Evolutionary conservation across 768 basidiomycete genomes (phyloP), one percentile per base, ranked within the genome.

Genomic region (Exidia glandulosa): DNA sequence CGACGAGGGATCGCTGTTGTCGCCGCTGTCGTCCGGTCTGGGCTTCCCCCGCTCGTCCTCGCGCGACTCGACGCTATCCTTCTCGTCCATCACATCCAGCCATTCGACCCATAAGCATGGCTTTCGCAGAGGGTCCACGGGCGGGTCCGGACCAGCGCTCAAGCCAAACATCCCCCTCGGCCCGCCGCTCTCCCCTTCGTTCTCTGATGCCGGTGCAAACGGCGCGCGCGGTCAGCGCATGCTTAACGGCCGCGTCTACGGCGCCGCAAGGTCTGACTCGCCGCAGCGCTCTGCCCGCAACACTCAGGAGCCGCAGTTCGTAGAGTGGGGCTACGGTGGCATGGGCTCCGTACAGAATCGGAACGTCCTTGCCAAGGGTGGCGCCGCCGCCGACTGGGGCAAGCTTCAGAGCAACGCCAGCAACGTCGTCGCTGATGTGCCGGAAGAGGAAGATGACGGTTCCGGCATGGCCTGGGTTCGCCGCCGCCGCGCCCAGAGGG

Each of bases 251-350:
- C 79, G 92, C 29, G 81, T 93, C 0, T 94, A 94, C 64, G 91
- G 92, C 12, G 63, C 30, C 56, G 66, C 65, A 30, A 65, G 66
- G 55, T 16, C 33, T 36, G 14, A 47, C 12, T 60, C 31, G 7
- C 48, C 50, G 2, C 31, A 10, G 25, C 56, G 50, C 29, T 23
- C 60, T 3, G 32, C 23, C 34, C 65, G 67, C 67, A 19, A 30
- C 7, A 25, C 84, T 31, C 81, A 84, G 0, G 88, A 90, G 62
- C 87, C 87, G 32, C 87, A 87, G 68, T 94, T 94, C 65, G 89
- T 92, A 16, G 92, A 94, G 71, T 94, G 92, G 92, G 92, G 92
- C 0, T 89, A 87, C 60, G 88, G 88, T 32, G 88, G 88, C 2
- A 86, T 92, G 86, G 91, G 91, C 30, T 80, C 79, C 34, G 77